Conservation (phyloP, 345 rosid genomes). For the Cochlearia excelsa region DNA sequence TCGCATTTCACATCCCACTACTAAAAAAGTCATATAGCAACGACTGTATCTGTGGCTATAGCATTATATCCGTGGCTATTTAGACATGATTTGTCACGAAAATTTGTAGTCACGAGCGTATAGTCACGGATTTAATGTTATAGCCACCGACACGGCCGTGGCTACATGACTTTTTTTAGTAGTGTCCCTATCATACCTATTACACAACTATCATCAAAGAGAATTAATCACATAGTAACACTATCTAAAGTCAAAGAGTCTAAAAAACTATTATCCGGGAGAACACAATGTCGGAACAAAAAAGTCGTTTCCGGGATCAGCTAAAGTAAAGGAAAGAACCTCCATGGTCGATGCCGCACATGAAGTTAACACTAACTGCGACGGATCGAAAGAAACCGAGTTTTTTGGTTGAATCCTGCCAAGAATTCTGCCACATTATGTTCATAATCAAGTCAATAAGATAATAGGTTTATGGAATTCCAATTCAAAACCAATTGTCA, state of each 20-base stretch:
- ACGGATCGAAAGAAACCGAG: constrained; percentile 59
- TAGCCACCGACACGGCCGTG: too few relatives aligned
- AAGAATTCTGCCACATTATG: constrained; percentile 81
- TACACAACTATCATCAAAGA: constrained; percentile 6
- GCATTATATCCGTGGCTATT: too few relatives aligned
- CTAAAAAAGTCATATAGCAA: too few relatives aligned
- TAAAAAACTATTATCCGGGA: constrained; percentile 53
- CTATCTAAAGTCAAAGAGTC: neutral
- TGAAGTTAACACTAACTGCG: constrained; percentile 59
- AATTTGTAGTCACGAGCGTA: too few relatives aligned
- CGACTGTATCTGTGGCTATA: too few relatives aligned
- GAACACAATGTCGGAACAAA: constrained; percentile 83
- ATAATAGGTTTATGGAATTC: too few relatives aligned
- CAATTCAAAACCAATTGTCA: too few relatives aligned
- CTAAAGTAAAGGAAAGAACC: constrained; percentile 80
- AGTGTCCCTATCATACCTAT: constrained; percentile 66
- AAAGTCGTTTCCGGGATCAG: constrained; percentile 91
- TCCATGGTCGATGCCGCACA: constrained; percentile 77
- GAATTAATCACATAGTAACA: too few relatives aligned
- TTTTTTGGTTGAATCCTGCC: constrained; percentile 50
- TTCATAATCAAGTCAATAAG: constrained; percentile 2
- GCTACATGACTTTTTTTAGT: too few relatives aligned
- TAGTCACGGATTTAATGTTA: too few relatives aligned
- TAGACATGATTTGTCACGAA: too few relatives aligned
- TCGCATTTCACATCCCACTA: constrained; percentile 55